These are phyloP conservation scores for Sporothrix pallida DNA, from an alignment of 2,329 filamentous ascomycete species.

Conservation along the genomic window DNA sequence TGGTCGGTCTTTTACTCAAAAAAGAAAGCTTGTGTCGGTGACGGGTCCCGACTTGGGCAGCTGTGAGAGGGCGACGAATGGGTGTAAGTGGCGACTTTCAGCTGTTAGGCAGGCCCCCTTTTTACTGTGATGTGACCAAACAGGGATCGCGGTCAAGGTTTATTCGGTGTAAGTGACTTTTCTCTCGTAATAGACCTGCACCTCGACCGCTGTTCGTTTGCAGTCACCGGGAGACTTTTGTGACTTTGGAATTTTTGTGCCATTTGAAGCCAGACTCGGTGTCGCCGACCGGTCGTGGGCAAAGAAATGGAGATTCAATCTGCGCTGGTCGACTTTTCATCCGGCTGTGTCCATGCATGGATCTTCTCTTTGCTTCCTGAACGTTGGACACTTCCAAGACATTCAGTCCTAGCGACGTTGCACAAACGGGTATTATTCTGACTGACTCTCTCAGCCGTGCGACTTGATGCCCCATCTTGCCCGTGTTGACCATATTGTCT, in stretches of 20 bases:
- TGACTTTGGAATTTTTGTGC: not conserved
- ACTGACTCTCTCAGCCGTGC: conserved; percentile 14
- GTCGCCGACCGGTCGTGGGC: not conserved
- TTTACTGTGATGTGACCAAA: not conserved
- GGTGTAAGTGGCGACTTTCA: not conserved
- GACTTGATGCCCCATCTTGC: not conserved
- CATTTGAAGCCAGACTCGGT: not conserved
- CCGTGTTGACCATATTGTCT: not conserved
- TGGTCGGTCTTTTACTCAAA: not conserved
- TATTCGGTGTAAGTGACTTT: not conserved
- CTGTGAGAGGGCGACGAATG: too few relatives aligned
- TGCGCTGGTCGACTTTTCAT: too few relatives aligned
- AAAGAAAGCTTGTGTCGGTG: not conserved
- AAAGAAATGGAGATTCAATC: not conserved
- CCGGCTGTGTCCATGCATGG: too few relatives aligned
- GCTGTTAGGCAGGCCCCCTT: not conserved
- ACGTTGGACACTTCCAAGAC: not conserved
- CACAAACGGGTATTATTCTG: not conserved
- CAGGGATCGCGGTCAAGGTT: not conserved
- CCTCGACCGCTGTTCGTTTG: conserved; percentile 7
- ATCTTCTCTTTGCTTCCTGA: too few relatives aligned
- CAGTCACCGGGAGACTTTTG: conserved; percentile 5
- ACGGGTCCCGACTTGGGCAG: conserved; percentile 2
- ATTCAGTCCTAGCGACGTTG: not conserved
- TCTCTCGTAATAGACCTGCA: conserved; percentile 4